Evolutionary conservation across 176 grass and related monocot species (phyloP).

Genomic region (Carex scoparia): DNA sequence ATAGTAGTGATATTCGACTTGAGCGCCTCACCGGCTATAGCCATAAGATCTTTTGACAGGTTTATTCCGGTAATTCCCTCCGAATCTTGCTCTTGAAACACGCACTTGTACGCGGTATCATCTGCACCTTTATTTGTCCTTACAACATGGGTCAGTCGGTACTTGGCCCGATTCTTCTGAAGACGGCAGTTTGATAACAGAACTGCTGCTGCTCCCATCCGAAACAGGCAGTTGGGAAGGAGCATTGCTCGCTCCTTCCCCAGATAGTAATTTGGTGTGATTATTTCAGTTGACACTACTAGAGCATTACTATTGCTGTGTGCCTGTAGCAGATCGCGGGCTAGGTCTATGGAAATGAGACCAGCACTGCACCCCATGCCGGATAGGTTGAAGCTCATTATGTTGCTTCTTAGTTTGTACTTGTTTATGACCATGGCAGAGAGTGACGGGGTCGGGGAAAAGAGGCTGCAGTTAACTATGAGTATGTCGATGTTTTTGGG

Average conservation of each 20-base stretch:
- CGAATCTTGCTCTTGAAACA: slow-evolving; percentile 71
- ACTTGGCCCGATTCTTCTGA: slow-evolving; percentile 27
- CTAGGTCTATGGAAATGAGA: slow-evolving; percentile 51
- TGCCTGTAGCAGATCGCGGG: slow-evolving; percentile 42
- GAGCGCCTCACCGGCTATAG: slow-evolving; percentile 61
- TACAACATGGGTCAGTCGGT: slow-evolving; percentile 58
- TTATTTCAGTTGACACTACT: slow-evolving; percentile 73
- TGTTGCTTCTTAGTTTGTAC: slow-evolving; percentile 53
- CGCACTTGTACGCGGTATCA: slow-evolving; percentile 60
- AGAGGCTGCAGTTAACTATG: slow-evolving; percentile 65
- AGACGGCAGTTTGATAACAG: slow-evolving; percentile 41
- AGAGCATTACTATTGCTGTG: slow-evolving; percentile 42
- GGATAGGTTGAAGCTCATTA: slow-evolving; percentile 55
- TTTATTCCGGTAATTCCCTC: slow-evolving; percentile 57
- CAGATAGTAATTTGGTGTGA: slow-evolving; percentile 77
- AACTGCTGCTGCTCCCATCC: slow-evolving; percentile 61
- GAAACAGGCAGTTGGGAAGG: slow-evolving; percentile 73
- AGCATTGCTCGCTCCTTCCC: slow-evolving; percentile 80
- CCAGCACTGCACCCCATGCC: slow-evolving; percentile 70
- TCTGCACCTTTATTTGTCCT: slow-evolving; percentile 57
- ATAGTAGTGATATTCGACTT: slow-evolving; percentile 77
- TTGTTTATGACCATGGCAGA: slow-evolving; percentile 54
- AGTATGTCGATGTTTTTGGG: slow-evolving; percentile 45
- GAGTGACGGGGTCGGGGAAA: slow-evolving; percentile 54
- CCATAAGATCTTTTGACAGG: slow-evolving; percentile 71